Evolutionary conservation across 495 filamentous ascomycete genomes (phyloP), one percentile per base, ranked within the genome.

Genomic region (Penicillium bovifimosum): DNA sequence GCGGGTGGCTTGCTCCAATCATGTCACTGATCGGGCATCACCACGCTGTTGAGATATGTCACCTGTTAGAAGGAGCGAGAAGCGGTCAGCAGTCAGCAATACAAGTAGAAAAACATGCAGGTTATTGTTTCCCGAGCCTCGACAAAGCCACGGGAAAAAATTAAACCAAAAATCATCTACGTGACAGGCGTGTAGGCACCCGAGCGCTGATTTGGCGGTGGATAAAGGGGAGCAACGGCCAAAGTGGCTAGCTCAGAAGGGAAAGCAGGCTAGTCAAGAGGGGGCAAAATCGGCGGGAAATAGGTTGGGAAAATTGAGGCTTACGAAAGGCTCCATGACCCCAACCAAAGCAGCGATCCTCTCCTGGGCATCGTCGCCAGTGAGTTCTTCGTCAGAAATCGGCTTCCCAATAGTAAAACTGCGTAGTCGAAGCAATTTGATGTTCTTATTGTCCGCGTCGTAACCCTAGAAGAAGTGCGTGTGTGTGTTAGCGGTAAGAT

Each of bases 391-490:
- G 50, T 91, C 86, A 11, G 72, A 48, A 36, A 95, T 60, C 58
- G 82, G 79, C 50, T 70, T 82, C 29, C 83, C 77, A 32, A 92
- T 69, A 0, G 86, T 90, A 62, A 83, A 93, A 65, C 83, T 92
- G 55, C 82, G 78, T 53, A 95, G 76, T 50, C 87, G 84, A 43
- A 95, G 73, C 49, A 95, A 75, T 36, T 82, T 76, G 58, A 93
- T 88, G 52, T 92, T 84, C 34, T 78, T 66, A 59, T 95, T 84
- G 47, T 88, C 83, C 11, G 79, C 71, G 28, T 80, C 75, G 65
- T 88, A 95, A 54, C 88, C 90, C 85, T 89, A 59, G 33, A 54
- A 33, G 50, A n/a, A n/a, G n/a, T n/a, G 56, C 62, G 56, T 27
- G 17, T 32, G 32, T 46, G 46, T 59, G 52, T 60, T 51, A 58